These are phyloP conservation scores for Tephrocybe rancida DNA, from an alignment of 768 basidiomycete genomes.

Conservation along the genomic window DNA sequence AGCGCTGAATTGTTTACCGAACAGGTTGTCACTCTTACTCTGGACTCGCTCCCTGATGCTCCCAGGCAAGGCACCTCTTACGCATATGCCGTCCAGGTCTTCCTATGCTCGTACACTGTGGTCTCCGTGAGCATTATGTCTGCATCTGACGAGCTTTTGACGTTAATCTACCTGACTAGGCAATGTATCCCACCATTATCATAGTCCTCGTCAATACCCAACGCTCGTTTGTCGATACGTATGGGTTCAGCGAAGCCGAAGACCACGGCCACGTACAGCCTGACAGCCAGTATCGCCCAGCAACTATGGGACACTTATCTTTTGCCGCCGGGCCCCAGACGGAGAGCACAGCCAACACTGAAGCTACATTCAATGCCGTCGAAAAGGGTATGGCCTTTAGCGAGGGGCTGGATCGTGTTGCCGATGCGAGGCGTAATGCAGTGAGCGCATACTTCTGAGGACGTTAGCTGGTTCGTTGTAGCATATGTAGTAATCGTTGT, in stretches of 20 bases:
- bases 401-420: not conserved
- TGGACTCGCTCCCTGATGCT: conserved; percentile 4
- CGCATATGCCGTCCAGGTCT: not conserved
- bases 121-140: not conserved
- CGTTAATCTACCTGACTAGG: not conserved
- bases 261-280: not conserved
- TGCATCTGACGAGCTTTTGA: not conserved
- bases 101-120: conserved; percentile 2
- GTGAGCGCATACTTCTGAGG: too few species aligned
- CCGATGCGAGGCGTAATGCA: too few species aligned
- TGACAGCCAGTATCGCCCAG: not conserved
- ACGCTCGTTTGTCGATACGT: conserved; percentile 4
- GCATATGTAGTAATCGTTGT: too few species aligned
- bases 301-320: conserved; percentile 1
- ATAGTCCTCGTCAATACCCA: conserved; percentile 11
- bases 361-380: not conserved
- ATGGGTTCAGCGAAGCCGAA: not conserved
- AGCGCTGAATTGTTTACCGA: too few species aligned
- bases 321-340: not conserved
- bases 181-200: conserved; percentile 14
- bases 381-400: not conserved
- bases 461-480: too few species aligned
- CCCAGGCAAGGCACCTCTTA: not conserved
- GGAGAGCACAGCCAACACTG: not conserved
- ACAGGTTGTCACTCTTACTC: not conserved